Conservation (phyloP, 2,329 filamentous ascomycete genomes). For the Rutstroemia sp. region DNA sequence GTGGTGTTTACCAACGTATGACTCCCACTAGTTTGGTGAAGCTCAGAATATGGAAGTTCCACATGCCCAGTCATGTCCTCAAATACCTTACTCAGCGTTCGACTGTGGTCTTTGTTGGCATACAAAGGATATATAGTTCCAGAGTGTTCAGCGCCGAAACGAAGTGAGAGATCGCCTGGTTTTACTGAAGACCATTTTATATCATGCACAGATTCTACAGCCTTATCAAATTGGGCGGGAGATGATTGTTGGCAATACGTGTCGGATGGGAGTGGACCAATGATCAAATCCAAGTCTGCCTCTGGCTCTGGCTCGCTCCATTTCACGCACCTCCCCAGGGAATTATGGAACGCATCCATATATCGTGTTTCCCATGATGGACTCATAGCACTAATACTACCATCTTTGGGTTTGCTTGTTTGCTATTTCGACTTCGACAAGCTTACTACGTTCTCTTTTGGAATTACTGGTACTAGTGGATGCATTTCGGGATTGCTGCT, state of each 20-base stretch:
- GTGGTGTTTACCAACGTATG: not conserved
- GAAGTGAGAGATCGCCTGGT: not conserved
- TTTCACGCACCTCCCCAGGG: not conserved
- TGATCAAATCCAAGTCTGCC: not conserved
- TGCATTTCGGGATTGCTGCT: no score
- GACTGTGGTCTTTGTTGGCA: no score
- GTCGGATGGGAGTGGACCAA: not conserved
- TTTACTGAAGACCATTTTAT: not conserved
- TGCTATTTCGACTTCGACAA: no score
- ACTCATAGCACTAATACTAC: not conserved
- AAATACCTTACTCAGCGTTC: not conserved
- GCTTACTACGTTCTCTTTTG: no score
- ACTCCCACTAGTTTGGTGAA: not conserved
- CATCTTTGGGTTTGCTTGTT: not conserved
- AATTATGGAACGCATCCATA: conserved; percentile 1
- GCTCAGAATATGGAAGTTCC: not conserved
- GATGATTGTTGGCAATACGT: not conserved
- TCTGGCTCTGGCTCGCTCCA: conserved; percentile 3
- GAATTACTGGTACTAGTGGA: no score
- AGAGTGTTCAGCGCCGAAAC: not conserved
- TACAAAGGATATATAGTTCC: not conserved
- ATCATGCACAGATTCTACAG: not conserved
- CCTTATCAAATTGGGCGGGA: not conserved
- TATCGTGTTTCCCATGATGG: conserved; percentile 5
- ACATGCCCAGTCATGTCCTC: not conserved